These are phyloP conservation scores for Fusarium compactum DNA, from an alignment of 2,329 filamentous ascomycete species.

Conservation along the genomic window DNA sequence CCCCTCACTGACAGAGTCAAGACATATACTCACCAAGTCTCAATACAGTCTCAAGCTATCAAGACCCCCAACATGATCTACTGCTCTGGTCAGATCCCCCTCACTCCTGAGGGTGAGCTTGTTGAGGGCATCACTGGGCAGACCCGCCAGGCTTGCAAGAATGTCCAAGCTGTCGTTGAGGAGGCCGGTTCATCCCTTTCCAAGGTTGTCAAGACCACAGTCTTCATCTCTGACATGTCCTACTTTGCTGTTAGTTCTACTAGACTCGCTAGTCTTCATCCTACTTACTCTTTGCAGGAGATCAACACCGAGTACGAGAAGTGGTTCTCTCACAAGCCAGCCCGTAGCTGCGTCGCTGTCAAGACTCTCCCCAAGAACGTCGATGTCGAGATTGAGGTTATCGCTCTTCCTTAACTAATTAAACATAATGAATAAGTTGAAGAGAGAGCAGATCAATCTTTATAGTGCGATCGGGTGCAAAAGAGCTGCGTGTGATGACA, in stretches of 20 bases:
- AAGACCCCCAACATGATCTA: conserved; percentile 75
- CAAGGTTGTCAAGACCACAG: conserved; percentile 89
- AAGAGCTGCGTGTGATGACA: background rate
- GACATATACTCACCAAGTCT: conserved; percentile 24
- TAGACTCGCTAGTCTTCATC: no score
- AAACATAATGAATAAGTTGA: background rate
- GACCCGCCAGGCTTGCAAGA: conserved; percentile 74
- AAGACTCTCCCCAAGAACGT: conserved; percentile 89
- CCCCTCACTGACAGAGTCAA: conserved; percentile 16
- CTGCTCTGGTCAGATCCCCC: conserved; percentile 80
- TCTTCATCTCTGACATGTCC: conserved; percentile 93
- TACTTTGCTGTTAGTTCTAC: conserved; percentile 73
- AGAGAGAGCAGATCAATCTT: background rate
- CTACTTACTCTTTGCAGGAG: conserved; percentile 56
- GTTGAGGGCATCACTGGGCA: conserved; percentile 73
- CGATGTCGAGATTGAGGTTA: conserved; percentile 90
- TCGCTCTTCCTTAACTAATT: conserved; percentile 73
- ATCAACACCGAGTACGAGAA: conserved; percentile 90
- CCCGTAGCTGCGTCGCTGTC: conserved; percentile 90
- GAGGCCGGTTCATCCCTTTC: conserved; percentile 82
- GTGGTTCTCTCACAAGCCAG: conserved; percentile 85
- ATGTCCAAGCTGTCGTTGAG: conserved; percentile 84
- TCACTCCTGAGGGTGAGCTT: conserved; percentile 67
- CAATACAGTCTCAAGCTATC: conserved; percentile 71
- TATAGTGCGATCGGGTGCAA: conserved; percentile 3